A percentile compares a stretch with the other conserved stretches of the same genome.
Evolutionary conservation across 371 early-diverging fungal genomes (phyloP).

Genomic region (Entomophthora muscae): DNA sequence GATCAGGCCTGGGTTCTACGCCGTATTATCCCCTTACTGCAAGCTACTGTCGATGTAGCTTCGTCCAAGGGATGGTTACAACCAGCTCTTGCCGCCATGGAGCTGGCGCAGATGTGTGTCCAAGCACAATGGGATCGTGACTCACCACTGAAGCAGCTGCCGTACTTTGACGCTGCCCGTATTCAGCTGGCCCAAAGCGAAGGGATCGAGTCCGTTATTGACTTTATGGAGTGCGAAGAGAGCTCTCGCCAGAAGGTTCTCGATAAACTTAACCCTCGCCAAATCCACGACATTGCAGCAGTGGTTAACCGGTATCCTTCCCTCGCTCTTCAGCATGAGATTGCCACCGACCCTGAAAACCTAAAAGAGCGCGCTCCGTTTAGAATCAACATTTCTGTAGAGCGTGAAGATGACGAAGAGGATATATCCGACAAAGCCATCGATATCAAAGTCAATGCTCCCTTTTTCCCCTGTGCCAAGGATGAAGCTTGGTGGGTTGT

Average conservation of each 20-base stretch:
- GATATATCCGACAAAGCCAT: constrained; percentile 15
- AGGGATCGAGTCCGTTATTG: constrained; percentile 75
- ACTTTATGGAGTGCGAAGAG: constrained; percentile 84
- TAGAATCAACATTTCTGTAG: constrained; percentile 42
- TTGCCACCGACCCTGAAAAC: constrained; percentile 35
- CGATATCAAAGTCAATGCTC: constrained; percentile 54
- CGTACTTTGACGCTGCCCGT: constrained; percentile 50
- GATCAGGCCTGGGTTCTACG: constrained; percentile 61
- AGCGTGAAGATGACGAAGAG: constrained; percentile 71
- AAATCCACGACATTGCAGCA: constrained; percentile 65
- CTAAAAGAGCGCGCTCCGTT: constrained; percentile 40
- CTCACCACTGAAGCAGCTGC: constrained; percentile 80
- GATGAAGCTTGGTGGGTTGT: constrained; percentile 96
- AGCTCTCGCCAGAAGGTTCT: constrained; percentile 56
- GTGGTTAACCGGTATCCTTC: constrained; percentile 89
- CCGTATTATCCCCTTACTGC: constrained; percentile 62
- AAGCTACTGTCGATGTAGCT: constrained; percentile 90
- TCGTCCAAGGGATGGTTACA: constrained; percentile 80
- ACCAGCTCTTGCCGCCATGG: constrained; percentile 85
- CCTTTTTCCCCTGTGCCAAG: constrained; percentile 78
- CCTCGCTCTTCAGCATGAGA: constrained; percentile 58
- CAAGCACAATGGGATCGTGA: constrained; percentile 95
- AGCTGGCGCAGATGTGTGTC: constrained; percentile 87
- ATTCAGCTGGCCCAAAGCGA: constrained; percentile 44
- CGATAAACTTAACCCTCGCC: constrained; percentile 25